Percentiles rank a stretch among this genome's conserved stretches.
Evolutionary conservation across 257 asterid species (phyloP).

Genomic region (Rauvolfia tetraphylla): DNA sequence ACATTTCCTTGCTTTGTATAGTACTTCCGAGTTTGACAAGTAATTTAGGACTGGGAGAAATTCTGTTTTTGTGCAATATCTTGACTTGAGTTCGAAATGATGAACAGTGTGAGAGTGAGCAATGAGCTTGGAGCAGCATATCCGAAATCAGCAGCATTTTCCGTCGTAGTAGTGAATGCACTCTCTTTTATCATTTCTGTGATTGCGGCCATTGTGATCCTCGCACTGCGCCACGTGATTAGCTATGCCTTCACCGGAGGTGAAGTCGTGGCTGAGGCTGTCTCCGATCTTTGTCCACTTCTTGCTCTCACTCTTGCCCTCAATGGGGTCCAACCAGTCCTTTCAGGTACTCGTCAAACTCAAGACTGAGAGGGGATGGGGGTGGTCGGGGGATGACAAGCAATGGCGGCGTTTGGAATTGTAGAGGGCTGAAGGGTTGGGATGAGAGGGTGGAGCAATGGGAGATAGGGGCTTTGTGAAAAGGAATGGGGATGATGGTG

Average conservation of each 20-base stretch:
- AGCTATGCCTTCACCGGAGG: constrained; percentile 42
- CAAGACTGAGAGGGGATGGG: too few species aligned
- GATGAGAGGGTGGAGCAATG: too few species aligned
- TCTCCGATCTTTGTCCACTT: constrained; percentile 36
- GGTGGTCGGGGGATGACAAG: too few species aligned
- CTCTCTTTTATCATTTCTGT: constrained; percentile 24
- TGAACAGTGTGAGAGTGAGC: constrained; percentile 40
- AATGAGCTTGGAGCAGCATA: constrained; percentile 41
- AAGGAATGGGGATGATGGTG: too few species aligned
- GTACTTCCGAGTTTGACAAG: too few species aligned
- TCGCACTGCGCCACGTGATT: constrained; percentile 21
- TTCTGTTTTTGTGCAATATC: too few species aligned
- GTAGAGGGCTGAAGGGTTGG: too few species aligned
- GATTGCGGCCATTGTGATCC: constrained; percentile 20
- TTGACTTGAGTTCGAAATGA: background rate
- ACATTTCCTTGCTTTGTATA: too few species aligned
- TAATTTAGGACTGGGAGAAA: too few species aligned
- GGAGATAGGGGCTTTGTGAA: too few species aligned
- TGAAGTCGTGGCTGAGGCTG: constrained; percentile 36
- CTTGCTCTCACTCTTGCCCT: constrained; percentile 34
- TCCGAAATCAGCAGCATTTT: constrained; percentile 39
- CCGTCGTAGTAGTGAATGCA: constrained; percentile 27
- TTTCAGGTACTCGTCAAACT: constrained; percentile 23
- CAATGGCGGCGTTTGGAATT: too few species aligned
- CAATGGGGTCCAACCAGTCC: constrained; percentile 41